phyloP scores from a whole-genome alignment of 129 eudicot species.

The Solidago caesia region DNA sequence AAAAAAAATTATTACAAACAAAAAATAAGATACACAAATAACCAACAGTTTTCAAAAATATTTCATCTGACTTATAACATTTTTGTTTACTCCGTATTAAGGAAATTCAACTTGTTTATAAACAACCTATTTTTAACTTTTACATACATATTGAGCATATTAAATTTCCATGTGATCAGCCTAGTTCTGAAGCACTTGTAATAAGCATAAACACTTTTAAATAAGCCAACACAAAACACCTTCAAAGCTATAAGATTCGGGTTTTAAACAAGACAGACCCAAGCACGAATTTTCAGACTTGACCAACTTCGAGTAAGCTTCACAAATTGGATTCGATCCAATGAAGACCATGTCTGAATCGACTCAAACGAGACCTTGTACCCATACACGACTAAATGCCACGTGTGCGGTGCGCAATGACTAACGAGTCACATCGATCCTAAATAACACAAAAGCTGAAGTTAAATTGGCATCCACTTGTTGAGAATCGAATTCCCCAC shows the following conservation, averaged over 20 bases:
- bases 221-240: too few species aligned
- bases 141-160: too few species aligned
- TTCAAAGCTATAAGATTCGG: background rate
- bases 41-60: too few species aligned
- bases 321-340: background rate
- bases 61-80: too few species aligned
- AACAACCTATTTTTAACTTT: too few species aligned
- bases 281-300: background rate
- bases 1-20: too few species aligned
- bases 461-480: slow-evolving; percentile 34
- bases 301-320: background rate
- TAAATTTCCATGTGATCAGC: too few species aligned
- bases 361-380: background rate
- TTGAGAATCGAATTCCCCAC: slow-evolving; percentile 32
- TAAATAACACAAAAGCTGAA: slow-evolving; percentile 23
- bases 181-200: too few species aligned
- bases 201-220: too few species aligned
- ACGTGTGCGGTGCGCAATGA: slow-evolving; percentile 13
- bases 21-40: too few species aligned
- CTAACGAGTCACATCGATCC: slow-evolving; percentile 1
- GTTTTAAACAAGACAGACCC: background rate
- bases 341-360: background rate
- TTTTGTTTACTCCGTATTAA: too few species aligned
- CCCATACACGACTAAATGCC: background rate
- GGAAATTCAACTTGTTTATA: too few species aligned